Evolutionary conservation across 1,139 yeast species (phyloP), one percentile per base, ranked within the genome.

Genomic region (Nakaseomyces delphensis): DNA sequence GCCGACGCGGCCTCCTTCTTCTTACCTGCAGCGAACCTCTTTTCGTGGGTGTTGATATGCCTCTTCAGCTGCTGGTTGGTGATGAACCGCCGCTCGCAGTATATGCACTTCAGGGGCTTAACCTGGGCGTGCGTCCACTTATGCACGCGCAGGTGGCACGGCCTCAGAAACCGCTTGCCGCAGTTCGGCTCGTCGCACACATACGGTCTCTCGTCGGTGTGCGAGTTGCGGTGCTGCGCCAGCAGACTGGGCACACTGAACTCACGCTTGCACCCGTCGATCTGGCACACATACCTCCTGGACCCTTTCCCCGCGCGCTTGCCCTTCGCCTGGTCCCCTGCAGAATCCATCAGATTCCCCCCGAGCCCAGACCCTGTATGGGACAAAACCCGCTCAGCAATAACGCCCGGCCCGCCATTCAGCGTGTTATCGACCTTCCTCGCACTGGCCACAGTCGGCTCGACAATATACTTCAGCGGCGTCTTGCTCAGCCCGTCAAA

Each of bases 161-260:
- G 75, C 52, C 83, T 59, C 59, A 78, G 77, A 61, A 87, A 87
- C 47, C 79, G 62, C 60, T 84, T 83, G 11, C 76, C 78, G 64
- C 96, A 84, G 54, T 73, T 71, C 39, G 72, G 69, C 59, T 76
- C 70, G 43, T 78, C 77, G 63, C 96, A 87, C 43, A 68, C 74
- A 59, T 73, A 86, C 1, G 96, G 96, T 57, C 81, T 78, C 51
- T 83, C 95, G 25, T 83, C 78, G 1, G 85, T 76, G 63, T 87
- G 96, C 29, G 83, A 74, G 54, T 86, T 73, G 73, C 78, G 68
- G 60, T 87, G 96, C 27, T 73, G 76, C n/a, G 69, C 66, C 19
- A 73, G 57, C 30, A 75, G 57, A 9, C 76, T 69, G 1, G 79
- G 79, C 46, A 74, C 64, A 20, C 69, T 55, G 50, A 73, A 76